These are phyloP conservation scores for Rugonectria rugulosa DNA, from an alignment of 2,329 filamentous ascomycete species.

Conservation along the genomic window DNA sequence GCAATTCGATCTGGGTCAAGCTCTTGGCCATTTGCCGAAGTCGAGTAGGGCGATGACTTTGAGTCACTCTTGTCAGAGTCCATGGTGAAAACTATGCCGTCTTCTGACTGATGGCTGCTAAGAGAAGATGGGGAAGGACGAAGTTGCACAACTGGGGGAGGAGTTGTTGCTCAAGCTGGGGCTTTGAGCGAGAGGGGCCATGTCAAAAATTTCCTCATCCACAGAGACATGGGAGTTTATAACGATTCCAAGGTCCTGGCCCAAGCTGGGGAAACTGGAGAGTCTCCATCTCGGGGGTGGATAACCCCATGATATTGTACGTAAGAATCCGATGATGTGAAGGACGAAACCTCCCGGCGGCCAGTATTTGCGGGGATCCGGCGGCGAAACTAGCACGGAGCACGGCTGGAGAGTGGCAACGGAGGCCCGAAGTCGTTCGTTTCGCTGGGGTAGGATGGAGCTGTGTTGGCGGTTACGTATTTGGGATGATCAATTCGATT, in stretches of 20 bases:
- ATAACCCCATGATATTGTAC: conserved; percentile 20
- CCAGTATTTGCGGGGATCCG: neutral
- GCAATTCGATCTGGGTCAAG: conserved; percentile 20
- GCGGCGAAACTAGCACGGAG: neutral
- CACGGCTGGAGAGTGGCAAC: neutral
- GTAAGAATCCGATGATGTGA: conserved; percentile 25
- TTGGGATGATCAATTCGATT: too few relatives aligned
- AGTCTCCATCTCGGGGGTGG: conserved; percentile 10
- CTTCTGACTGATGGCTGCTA: neutral
- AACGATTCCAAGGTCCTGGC: neutral
- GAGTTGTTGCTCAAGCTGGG: too few relatives aligned
- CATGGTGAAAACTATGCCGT: conserved; percentile 8
- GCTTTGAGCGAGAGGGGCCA: too few relatives aligned
- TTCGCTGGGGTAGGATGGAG: too few relatives aligned
- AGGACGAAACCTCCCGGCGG: neutral
- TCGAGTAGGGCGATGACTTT: neutral
- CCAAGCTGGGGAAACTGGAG: conserved; percentile 14
- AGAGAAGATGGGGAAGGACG: neutral
- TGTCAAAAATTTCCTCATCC: too few relatives aligned
- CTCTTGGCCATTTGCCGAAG: neutral
- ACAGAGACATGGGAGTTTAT: conserved; percentile 2
- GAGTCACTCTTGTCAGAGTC: conserved; percentile 5
- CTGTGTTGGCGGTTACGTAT: too few relatives aligned
- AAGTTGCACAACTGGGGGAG: conserved; percentile 8
- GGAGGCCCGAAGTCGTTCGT: neutral